Percentiles rank a stretch among this genome's conserved stretches.
Evolutionary conservation across 1,284 basidiomycete species (phyloP).

Genomic region (Cryptococcus depauperatus): DNA sequence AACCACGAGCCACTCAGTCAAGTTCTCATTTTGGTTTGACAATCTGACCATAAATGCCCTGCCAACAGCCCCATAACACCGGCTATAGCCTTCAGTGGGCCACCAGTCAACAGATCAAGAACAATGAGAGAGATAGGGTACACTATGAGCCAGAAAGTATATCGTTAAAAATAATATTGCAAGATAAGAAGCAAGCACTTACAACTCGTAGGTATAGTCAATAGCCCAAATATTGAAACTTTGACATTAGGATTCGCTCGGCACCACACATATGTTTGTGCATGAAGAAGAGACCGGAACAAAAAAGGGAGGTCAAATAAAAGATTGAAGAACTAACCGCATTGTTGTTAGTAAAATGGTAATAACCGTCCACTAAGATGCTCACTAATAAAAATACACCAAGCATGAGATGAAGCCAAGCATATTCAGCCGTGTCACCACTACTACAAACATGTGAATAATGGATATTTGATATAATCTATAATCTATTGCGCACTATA

Average conservation of each 20-base stretch:
- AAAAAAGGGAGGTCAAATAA: constrained; percentile 32
- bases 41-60: constrained; percentile 38
- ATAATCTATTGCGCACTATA: constrained; percentile 34
- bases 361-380: not conserved
- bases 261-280: constrained; percentile 43
- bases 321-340: constrained; percentile 28
- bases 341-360: not conserved
- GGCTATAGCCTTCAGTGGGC: constrained; percentile 27
- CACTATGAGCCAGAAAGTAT: constrained; percentile 18
- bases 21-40: not conserved
- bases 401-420: constrained; percentile 38
- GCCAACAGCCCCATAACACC: constrained; percentile 37
- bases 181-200: constrained; percentile 11
- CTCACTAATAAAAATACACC: constrained; percentile 26
- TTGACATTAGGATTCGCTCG: constrained; percentile 37
- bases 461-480: too few species aligned
- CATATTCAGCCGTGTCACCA: constrained; percentile 33
- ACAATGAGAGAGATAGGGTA: constrained; percentile 37
- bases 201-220: constrained; percentile 41
- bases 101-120: constrained; percentile 36
- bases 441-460: not conserved
- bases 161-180: not conserved
- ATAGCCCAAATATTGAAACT: constrained; percentile 40
- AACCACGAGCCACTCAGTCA: not conserved
- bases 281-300: constrained; percentile 38